These are phyloP conservation scores for Metrosideros polymorpha DNA, from an alignment of 441 rosid species.

Conservation along the genomic window DNA sequence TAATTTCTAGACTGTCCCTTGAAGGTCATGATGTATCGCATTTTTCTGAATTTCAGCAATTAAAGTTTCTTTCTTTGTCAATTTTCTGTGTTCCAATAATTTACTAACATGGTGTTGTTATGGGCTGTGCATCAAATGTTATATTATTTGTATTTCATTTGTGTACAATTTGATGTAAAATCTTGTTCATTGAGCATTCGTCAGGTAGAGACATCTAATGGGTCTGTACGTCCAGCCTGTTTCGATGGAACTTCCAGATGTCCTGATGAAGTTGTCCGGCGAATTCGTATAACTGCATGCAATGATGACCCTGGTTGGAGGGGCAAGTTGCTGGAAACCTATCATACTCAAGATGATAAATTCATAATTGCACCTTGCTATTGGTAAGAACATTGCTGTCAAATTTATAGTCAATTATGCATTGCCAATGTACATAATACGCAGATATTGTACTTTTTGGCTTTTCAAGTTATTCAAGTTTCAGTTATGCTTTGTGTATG, in stretches of 20 bases:
- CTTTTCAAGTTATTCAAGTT: background rate
- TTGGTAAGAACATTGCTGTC: conserved; percentile 35
- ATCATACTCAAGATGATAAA: conserved; percentile 55
- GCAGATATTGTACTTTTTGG: background rate
- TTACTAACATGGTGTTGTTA: rapidly evolving
- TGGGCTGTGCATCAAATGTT: background rate
- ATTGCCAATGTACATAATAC: background rate
- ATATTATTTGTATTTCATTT: background rate
- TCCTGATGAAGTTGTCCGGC: conserved; percentile 77
- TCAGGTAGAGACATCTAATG: conserved; percentile 66
- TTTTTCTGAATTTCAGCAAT: background rate
- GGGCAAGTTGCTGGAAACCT: conserved; percentile 70
- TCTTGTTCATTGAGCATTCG: background rate
- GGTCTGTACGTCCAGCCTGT: conserved; percentile 52
- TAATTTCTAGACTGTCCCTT: background rate
- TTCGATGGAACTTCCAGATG: conserved; percentile 59
- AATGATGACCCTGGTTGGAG: conserved; percentile 46
- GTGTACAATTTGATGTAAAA: background rate
- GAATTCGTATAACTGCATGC: conserved; percentile 57
- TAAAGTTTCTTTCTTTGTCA: background rate
- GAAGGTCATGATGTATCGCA: background rate
- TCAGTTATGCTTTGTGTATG: background rate
- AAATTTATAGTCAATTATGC: background rate
- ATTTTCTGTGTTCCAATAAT: background rate
- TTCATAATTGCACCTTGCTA: conserved; percentile 62